Percentiles rank a stretch among this genome's conserved stretches.
Conservation (phyloP, 306 rosid species). For the Acmispon strigosus region DNA sequence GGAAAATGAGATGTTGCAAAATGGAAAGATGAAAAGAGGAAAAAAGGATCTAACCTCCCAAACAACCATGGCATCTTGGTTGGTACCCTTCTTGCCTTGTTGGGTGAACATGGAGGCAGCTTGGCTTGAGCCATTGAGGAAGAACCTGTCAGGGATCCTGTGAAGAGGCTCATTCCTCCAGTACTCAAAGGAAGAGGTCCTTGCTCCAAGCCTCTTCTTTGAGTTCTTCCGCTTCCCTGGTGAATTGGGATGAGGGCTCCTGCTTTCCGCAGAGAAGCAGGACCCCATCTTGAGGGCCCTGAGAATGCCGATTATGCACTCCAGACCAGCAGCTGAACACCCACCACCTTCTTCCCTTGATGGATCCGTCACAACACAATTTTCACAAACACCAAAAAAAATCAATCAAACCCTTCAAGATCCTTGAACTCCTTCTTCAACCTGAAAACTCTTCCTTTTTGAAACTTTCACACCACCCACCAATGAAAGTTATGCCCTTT, state of each 20-base stretch:
- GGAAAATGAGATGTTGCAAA: not conserved
- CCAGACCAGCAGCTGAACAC: conserved; percentile 72
- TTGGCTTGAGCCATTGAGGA: conserved; percentile 68
- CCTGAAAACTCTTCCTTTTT: not conserved
- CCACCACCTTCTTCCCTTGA: conserved; percentile 41
- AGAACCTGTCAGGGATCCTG: conserved; percentile 69
- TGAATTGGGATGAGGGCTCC: conserved; percentile 73
- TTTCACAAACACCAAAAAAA: not conserved
- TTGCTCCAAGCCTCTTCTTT: conserved; percentile 42
- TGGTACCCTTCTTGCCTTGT: conserved; percentile 96
- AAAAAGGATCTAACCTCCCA: conserved; percentile 78
- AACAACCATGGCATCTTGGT: conserved; percentile 99
- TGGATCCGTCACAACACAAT: conserved; percentile 59
- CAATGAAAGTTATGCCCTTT: not conserved
- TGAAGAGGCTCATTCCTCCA: conserved; percentile 70
- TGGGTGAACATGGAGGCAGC: conserved; percentile 80
- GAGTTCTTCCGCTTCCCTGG: conserved; percentile 44
- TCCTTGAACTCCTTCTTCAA: not conserved
- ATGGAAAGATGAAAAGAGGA: not conserved
- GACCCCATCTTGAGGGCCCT: conserved; percentile 99
- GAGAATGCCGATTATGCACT: conserved; percentile 74
- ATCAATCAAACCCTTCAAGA: not conserved
- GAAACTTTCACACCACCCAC: not conserved
- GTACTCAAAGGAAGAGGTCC: conserved; percentile 59
- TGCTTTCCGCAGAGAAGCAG: conserved; percentile 97